Conservation (phyloP, 1,284 basidiomycete genomes). For the Tetrapyrgos nigripes region DNA sequence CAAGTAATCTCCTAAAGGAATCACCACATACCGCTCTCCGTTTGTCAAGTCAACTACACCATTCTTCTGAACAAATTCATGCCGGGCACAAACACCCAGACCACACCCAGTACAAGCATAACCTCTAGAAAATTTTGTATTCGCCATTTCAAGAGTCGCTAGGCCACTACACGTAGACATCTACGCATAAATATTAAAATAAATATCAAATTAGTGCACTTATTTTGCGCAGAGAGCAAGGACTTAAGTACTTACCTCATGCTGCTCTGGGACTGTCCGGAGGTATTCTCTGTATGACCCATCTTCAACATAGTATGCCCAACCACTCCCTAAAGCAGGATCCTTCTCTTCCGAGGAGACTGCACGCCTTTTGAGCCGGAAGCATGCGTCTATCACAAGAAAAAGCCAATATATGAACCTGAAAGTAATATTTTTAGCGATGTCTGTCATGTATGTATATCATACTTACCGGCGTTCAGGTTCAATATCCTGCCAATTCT, state of each 20-base stretch:
- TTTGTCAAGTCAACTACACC: neutral
- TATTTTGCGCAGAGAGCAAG: no score
- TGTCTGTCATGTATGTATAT: conserved; percentile 3
- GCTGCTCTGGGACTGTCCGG: neutral
- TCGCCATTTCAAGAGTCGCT: neutral
- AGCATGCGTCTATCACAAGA: conserved; percentile 4
- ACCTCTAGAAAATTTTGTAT: conserved; percentile 3
- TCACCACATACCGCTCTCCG: neutral
- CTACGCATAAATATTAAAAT: neutral
- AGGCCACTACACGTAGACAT: neutral
- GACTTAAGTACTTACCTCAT: conserved; percentile 10
- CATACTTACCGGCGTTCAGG: conserved; percentile 19
- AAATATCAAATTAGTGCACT: no score
- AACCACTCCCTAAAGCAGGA: neutral
- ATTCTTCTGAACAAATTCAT: conserved; percentile 3
- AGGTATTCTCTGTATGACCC: neutral
- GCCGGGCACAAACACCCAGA: neutral
- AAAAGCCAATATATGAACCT: neutral
- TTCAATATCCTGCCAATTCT: no score
- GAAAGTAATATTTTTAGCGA: neutral
- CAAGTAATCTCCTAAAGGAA: neutral
- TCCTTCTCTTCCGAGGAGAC: neutral
- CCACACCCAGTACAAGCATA: neutral
- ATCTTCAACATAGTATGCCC: conserved; percentile 3
- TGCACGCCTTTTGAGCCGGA: neutral